Conservation (phyloP, 176 grass and related monocot species). For the Ensete glaucum region DNA sequence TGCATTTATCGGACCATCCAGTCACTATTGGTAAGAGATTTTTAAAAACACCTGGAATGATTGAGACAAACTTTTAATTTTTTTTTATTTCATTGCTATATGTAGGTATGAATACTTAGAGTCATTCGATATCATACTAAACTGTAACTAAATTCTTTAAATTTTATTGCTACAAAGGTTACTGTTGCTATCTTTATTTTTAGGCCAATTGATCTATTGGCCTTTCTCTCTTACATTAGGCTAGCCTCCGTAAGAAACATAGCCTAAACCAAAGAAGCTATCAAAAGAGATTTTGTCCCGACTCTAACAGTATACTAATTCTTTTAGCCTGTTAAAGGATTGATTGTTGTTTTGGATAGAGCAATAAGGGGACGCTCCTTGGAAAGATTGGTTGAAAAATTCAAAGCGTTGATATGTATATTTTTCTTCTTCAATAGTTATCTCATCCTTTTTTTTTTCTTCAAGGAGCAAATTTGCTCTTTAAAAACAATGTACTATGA, state of each 20-base stretch:
- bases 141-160: constrained; percentile 44
- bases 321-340: too few species aligned
- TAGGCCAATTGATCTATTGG: constrained; percentile 58
- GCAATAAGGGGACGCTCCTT: too few species aligned
- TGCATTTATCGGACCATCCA: constrained; percentile 86
- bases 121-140: constrained; percentile 38
- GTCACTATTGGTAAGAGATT: constrained; percentile 70
- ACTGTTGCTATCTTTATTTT: constrained; percentile 58
- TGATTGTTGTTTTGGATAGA: too few species aligned
- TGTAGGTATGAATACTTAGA: constrained; percentile 91
- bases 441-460: too few species aligned
- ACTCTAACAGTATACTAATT: too few species aligned
- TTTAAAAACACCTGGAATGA: background rate
- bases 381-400: too few species aligned
- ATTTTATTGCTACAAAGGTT: constrained; percentile 82
- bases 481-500: too few species aligned
- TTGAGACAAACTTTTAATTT: too few species aligned
- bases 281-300: constrained; percentile 90
- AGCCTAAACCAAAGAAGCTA: constrained; percentile 68
- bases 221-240: constrained; percentile 89
- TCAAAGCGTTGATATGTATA: too few species aligned
- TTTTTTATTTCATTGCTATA: background rate
- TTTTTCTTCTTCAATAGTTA: too few species aligned
- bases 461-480: too few species aligned
- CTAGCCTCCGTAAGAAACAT: constrained; percentile 47